Base-by-base conservation (phyloP, 768 basidiomycete genomes). In the Mrakia blollopis region DNA sequence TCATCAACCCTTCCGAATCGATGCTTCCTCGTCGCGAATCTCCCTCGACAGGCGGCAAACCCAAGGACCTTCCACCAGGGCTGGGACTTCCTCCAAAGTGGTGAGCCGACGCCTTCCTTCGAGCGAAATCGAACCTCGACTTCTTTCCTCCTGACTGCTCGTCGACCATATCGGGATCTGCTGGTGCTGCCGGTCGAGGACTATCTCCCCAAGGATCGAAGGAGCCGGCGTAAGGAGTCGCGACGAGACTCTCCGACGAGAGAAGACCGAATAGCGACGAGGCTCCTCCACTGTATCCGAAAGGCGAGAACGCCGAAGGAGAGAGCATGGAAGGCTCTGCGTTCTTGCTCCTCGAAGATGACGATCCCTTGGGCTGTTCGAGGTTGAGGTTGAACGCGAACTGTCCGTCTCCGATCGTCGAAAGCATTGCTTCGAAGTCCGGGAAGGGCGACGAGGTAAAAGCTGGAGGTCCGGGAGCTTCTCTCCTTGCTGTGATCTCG, bases 381-480 rank as follows among this genome's bases (percentile, higher is more conserved):
- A 94, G 85, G 83, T 90, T 93, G 85, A 95, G 94, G 82, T 90
- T 92, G 85, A 94, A 94, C 13, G 91, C 89, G 44, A 74, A 86
- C 72, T 86, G 88, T 41, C 84, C 87, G 79, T 90, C 90, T 71
- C 88, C 88, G 61, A 94, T 85, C 68, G 88, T 89, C 81, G 91
- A 89, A 63, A 94, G 85, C 28, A 91, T 93, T 41, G 91, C 89
- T 82, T 94, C 93, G 79, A 95, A 89, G 79, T 95, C 93, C 14
- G 93, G 94, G 87, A 95, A 95, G 16, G 92, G 82, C 88, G 50
- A 73, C 39, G 25, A 72, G 78, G 39, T 67, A 25, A 21, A 71
- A 37, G 35, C 78, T 54, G 70, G 78, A 62, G n/a, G 74, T 5
- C 44, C 73, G 32, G 50, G 71, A 14, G 88, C 86, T 80, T 92